Evolutionary conservation across 2,329 filamentous ascomycete species (phyloP), one percentile per base, ranked within the genome.

Genomic region (Magnaporthiopsis rhizophila): DNA sequence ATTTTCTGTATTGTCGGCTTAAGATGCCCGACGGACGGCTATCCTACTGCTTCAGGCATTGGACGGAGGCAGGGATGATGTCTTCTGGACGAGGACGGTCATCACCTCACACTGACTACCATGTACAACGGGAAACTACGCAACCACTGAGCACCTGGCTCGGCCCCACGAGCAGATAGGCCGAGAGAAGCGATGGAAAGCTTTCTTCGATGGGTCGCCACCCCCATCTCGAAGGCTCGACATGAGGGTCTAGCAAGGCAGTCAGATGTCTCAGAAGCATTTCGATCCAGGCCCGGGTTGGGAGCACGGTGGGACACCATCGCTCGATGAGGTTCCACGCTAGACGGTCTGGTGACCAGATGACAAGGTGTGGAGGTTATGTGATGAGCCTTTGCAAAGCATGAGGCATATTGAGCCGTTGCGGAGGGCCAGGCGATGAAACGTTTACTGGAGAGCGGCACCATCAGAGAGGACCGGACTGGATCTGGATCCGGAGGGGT

Each of bases 381-480:
- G 30, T 36, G 9, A 36, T 36, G 45, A 11, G 45, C 45, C 7
- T 24, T n/a, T 4, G 5, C 45, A n/a, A 11, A 24, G 45, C 45
- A 53, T 53, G 45, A 53, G 45, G 45, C 45, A 53, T 53, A 50
- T 53, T n/a, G 21, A 24, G 45, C 45, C 45, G 45, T 53, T 53
- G 7, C n/a, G 21, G 30, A 28, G 60, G 36, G 53, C 61, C 9
- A 62, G 62, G 62, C 57, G 56, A 63, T 63, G 62, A 58, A 63
- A 63, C 62, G 62, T 63, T 63, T 21, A 58, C 56, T 58, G 56
- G 61, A 45, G 45, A 57, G n/a, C 34, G 38, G 18, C 45, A 24
- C 45, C 45, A 53, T 7, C 21, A n/a, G 8, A 21, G 45, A 11
- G 6, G 18, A 4, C 38, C 38, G 4, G 15, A 1, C 5, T 5